Conservation (phyloP, 1,284 basidiomycete species). For the Ganoderma lingzhi region DNA sequence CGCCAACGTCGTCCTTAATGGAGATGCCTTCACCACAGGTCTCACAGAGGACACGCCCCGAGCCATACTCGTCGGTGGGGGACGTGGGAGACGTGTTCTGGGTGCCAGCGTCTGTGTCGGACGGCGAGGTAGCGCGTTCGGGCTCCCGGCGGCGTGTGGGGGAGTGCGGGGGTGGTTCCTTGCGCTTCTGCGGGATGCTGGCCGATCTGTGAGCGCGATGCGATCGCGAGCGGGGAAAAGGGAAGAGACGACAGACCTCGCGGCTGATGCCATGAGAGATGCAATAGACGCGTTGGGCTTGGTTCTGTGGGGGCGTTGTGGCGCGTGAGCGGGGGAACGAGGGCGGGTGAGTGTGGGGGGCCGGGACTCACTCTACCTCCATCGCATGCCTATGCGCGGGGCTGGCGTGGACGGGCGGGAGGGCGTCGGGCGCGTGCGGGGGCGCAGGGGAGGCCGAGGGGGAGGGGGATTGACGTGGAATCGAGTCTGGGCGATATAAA, state of each 20-base stretch:
- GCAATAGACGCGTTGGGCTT: constrained; percentile 28
- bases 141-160: constrained; percentile 27
- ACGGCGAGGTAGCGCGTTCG: constrained; percentile 31
- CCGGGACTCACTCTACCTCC: constrained; percentile 34
- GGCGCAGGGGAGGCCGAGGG: constrained; percentile 30
- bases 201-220: constrained; percentile 20
- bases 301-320: constrained; percentile 10
- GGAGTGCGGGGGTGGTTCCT: constrained; percentile 43
- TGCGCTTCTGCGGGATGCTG: constrained; percentile 51
- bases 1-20: constrained; percentile 67
- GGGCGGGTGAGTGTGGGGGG: background rate
- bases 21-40: constrained; percentile 65
- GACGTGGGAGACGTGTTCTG: constrained; percentile 38
- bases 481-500: constrained; percentile 39
- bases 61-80: constrained; percentile 56
- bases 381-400: constrained; percentile 21
- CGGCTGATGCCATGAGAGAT: constrained; percentile 33
- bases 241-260: constrained; percentile 31
- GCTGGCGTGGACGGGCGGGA: constrained; percentile 6
- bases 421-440: constrained; percentile 17
- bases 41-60: constrained; percentile 70
- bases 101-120: constrained; percentile 27
- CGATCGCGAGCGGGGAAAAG: background rate
- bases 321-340: constrained; percentile 3
- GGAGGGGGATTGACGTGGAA: constrained; percentile 40